phyloP scores from a whole-genome alignment of 768 basidiomycete genomes.

The Candolleomyces eurysporus region DNA sequence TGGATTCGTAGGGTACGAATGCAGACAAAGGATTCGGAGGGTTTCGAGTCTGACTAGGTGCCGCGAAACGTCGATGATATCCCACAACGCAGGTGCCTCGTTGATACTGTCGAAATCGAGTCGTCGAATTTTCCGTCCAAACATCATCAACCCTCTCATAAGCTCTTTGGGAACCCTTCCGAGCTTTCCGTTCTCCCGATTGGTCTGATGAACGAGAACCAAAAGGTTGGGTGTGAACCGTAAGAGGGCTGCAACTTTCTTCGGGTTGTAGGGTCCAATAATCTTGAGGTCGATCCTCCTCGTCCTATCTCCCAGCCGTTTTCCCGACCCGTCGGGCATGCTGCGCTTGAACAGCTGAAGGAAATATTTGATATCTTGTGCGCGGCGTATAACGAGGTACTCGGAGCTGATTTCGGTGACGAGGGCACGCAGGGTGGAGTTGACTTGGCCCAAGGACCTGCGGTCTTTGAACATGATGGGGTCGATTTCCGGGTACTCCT shows the following conservation, averaged over 20 bases:
- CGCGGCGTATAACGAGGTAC: conserved; percentile 36
- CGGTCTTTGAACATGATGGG: conserved; percentile 28
- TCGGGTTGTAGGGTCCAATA: conserved; percentile 24
- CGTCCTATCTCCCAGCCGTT: conserved; percentile 36
- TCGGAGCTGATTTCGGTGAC: conserved; percentile 39
- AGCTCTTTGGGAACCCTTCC: conserved; percentile 13
- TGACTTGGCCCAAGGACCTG: conserved; percentile 30
- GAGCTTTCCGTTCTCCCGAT: conserved; percentile 1
- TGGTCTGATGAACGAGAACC: conserved; percentile 42
- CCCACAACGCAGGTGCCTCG: conserved; percentile 39
- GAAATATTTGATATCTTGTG: conserved; percentile 30
- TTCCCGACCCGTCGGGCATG: conserved; percentile 15
- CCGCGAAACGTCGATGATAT: conserved; percentile 36
- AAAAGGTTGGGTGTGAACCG: conserved; percentile 41
- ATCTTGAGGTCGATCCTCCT: conserved; percentile 42
- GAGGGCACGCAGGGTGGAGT: conserved; percentile 34
- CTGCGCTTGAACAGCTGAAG: conserved; percentile 35
- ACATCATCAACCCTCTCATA: conserved; percentile 32
- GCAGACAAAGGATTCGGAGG: conserved; percentile 40
- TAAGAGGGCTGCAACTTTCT: conserved; percentile 34
- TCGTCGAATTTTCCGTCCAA: conserved; percentile 34
- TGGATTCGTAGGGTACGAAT: conserved; percentile 27
- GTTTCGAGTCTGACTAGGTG: conserved; percentile 32
- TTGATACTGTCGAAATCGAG: conserved; percentile 43
- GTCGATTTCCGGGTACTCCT: conserved; percentile 29